These are phyloP conservation scores for Sphagnum fallax DNA, from an alignment of 228 moss, liverwort and hornwort genomes.

Conservation along the genomic window DNA sequence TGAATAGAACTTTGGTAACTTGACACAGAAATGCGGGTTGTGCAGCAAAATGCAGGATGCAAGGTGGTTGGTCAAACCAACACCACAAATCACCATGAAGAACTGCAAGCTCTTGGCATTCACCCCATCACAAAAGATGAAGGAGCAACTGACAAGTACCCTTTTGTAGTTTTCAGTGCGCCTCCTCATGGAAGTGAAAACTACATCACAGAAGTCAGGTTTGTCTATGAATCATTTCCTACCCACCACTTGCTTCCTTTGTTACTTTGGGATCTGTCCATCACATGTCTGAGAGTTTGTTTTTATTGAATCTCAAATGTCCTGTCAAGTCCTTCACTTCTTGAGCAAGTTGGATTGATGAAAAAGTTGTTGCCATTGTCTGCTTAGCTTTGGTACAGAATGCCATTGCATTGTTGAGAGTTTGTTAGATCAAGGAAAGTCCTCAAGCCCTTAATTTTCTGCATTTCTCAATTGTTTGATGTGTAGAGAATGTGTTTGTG, in stretches of 20 bases:
- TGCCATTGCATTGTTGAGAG: neutral
- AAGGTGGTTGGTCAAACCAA: conserved; percentile 84
- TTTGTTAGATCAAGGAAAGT: neutral
- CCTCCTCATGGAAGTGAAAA: conserved; percentile 90
- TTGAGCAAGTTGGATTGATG: neutral
- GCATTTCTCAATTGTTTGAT: neutral
- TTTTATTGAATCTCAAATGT: too few species aligned
- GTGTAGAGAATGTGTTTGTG: neutral
- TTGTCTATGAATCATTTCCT: neutral
- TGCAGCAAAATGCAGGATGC: conserved; percentile 60
- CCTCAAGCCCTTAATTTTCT: too few species aligned
- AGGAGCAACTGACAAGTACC: conserved; percentile 52
- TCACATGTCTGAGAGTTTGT: too few species aligned
- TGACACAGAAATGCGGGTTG: too few species aligned
- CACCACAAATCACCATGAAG: conserved; percentile 70
- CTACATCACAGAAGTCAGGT: conserved; percentile 88
- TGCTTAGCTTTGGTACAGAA: neutral
- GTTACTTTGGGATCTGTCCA: too few species aligned
- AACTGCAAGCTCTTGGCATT: conserved; percentile 61
- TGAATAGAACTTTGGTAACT: too few species aligned
- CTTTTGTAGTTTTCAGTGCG: conserved; percentile 86
- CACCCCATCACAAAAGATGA: conserved; percentile 59
- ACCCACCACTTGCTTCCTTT: neutral
- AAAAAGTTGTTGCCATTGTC: neutral
- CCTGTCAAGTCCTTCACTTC: too few species aligned